Evolutionary conservation across 805 yeast species (phyloP).

Genomic region (Barnettozyma salicaria): DNA sequence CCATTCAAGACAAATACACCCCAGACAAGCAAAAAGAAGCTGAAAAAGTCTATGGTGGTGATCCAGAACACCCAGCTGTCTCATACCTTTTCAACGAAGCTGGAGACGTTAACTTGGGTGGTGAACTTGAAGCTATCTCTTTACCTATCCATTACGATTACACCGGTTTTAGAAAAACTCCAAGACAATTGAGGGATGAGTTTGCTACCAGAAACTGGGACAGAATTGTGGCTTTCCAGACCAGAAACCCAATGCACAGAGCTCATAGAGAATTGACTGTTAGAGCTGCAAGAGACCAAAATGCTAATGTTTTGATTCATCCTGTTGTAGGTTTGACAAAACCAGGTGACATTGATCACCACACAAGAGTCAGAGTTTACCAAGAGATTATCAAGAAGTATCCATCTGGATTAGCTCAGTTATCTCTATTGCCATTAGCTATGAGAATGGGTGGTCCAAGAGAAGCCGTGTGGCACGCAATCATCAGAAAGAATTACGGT

Average conservation of each 20-base stretch:
- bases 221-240: slow-evolving; percentile 92
- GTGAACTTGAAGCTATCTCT: slow-evolving; percentile 74
- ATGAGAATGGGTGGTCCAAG: slow-evolving; percentile 99
- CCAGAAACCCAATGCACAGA: slow-evolving; percentile 98
- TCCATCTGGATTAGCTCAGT: slow-evolving; percentile 89
- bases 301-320: slow-evolving; percentile 83
- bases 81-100: slow-evolving; percentile 65
- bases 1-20: slow-evolving; percentile 69
- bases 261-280: slow-evolving; percentile 96
- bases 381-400: slow-evolving; percentile 87
- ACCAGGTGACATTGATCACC: slow-evolving; percentile 97
- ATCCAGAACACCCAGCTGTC: slow-evolving; percentile 94
- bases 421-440: slow-evolving; percentile 86
- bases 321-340: slow-evolving; percentile 96
- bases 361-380: slow-evolving; percentile 93
- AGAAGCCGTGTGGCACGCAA: slow-evolving; percentile 98
- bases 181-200: slow-evolving; percentile 83
- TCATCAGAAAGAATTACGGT: slow-evolving; percentile 93
- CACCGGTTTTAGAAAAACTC: slow-evolving; percentile 80
- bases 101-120: slow-evolving; percentile 85
- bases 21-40: slow-evolving; percentile 84
- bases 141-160: slow-evolving; percentile 89
- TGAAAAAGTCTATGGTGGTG: slow-evolving; percentile 85
- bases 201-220: slow-evolving; percentile 79
- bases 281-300: slow-evolving; percentile 90